These are phyloP conservation scores for Panellus pusillus DNA, from an alignment of 768 basidiomycete genomes.

Conservation along the genomic window DNA sequence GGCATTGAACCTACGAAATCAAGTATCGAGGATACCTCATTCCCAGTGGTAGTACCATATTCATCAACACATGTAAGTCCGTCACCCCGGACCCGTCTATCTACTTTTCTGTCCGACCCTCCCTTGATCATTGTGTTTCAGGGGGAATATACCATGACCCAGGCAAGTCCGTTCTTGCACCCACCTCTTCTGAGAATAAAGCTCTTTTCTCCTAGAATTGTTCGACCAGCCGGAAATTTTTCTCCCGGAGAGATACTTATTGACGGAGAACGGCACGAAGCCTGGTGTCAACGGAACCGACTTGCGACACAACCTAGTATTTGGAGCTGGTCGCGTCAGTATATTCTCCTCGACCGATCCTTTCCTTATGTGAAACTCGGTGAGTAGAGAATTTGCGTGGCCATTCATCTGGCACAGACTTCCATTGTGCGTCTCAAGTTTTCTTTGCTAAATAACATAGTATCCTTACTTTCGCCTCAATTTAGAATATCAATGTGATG, in stretches of 20 bases:
- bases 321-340: slow-evolving; percentile 7
- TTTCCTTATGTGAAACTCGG: too few relatives aligned
- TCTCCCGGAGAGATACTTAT: background rate
- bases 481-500: background rate
- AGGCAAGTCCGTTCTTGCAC: background rate
- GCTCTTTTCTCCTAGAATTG: background rate
- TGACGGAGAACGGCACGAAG: slow-evolving; percentile 1
- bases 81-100: background rate
- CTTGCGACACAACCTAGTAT: slow-evolving; percentile 4
- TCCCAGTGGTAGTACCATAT: background rate
- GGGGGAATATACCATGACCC: background rate
- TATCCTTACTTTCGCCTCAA: background rate
- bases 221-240: background rate
- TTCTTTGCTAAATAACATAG: too few relatives aligned
- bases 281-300: background rate
- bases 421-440: background rate
- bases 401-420: background rate
- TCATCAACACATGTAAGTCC: slow-evolving; percentile 6
- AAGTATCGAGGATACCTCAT: background rate
- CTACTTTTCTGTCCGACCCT: background rate
- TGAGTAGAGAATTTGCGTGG: background rate
- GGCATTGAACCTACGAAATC: background rate
- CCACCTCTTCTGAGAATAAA: too few relatives aligned
- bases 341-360: too few relatives aligned
- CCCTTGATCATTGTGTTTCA: background rate